Evolutionary conservation across 2,329 filamentous ascomycete species (phyloP), one percentile per base, ranked within the genome.

Genomic region (Colletotrichum eleusines): DNA sequence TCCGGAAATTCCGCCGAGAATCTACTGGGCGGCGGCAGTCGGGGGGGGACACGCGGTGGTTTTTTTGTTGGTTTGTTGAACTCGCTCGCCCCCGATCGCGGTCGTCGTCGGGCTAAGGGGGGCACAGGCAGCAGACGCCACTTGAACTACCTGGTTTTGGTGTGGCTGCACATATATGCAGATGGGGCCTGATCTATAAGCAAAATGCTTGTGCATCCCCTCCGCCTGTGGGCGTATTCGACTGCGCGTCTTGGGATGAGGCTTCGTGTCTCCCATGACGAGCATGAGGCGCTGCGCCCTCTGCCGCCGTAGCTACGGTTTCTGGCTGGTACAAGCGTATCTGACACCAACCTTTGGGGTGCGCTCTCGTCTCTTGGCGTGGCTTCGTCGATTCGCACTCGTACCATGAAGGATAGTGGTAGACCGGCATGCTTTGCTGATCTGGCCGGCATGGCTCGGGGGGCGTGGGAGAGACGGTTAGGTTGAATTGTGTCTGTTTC

Each of bases 191-290:
- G 33, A 14, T 50, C 44, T 57, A 26, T 16, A 26, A 9, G n/a
- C 53, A 3, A 26, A 23, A 28, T 38, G 33, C 8, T 18, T n/a
- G n/a, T 6, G 26, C 54, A 35, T 40, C 54, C n/a, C 54, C 31
- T 9, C 20, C 42, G 42, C 42, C 42, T 44, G 7, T 40, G 3
- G 8, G 35, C 20, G 20, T 3, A 20, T 7, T 57, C 20, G n/a
- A 28, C 14, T 35, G 33, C 12, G 7, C 23, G n/a, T 14, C 54
- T 40, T 23, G 35, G 54, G 33, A 40, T 20, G n/a, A 40, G n/a
- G 54, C 54, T 26, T 40, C 54, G n/a, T 26, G 54, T 38, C 33
- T 57, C 35, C n/a, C 7, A 26, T 57, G 54, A 57, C 33, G 54
- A 26, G n/a, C 54, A 40, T 57, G 35, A 57, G 54, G 54, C n/a